phyloP scores from a whole-genome alignment of 129 eudicot species.

The Flaveria ramosissima region DNA sequence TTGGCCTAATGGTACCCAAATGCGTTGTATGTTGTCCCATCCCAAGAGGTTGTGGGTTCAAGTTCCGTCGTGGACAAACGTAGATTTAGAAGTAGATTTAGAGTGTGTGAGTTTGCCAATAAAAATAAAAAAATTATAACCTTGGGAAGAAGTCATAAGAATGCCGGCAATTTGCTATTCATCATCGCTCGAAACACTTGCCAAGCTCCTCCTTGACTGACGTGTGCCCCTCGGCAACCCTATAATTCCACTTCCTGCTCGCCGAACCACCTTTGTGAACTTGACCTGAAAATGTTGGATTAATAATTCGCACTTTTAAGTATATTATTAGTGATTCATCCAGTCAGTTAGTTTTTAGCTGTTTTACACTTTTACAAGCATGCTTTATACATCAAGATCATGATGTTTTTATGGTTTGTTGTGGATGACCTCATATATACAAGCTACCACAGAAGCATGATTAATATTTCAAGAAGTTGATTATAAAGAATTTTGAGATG shows the following conservation, averaged over 20 bases:
- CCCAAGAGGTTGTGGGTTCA: too few relatives aligned
- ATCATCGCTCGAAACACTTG: conserved; percentile 45
- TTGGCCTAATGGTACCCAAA: too few relatives aligned
- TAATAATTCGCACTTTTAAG: neutral
- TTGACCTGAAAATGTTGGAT: conserved; percentile 32
- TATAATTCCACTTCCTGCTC: conserved; percentile 41
- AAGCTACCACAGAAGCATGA: neutral
- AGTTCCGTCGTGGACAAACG: too few relatives aligned
- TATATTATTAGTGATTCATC: neutral
- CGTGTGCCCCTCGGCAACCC: conserved; percentile 43
- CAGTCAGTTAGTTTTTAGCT: neutral
- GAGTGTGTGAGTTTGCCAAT: too few relatives aligned
- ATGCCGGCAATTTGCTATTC: conserved; percentile 25
- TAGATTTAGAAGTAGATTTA: too few relatives aligned
- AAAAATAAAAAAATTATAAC: neutral
- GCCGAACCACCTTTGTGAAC: conserved; percentile 38
- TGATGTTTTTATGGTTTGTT: too few relatives aligned
- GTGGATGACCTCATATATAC: neutral
- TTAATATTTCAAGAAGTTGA: neutral
- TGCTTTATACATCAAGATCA: too few relatives aligned
- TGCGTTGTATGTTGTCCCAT: too few relatives aligned
- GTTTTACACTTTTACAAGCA: too few relatives aligned
- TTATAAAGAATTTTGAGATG: neutral
- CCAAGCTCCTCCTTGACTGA: conserved; percentile 40
- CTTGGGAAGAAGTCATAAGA: conserved; percentile 21